Evolutionary conservation across 441 rosid species (phyloP).

Genomic region (Geranium incanum): DNA sequence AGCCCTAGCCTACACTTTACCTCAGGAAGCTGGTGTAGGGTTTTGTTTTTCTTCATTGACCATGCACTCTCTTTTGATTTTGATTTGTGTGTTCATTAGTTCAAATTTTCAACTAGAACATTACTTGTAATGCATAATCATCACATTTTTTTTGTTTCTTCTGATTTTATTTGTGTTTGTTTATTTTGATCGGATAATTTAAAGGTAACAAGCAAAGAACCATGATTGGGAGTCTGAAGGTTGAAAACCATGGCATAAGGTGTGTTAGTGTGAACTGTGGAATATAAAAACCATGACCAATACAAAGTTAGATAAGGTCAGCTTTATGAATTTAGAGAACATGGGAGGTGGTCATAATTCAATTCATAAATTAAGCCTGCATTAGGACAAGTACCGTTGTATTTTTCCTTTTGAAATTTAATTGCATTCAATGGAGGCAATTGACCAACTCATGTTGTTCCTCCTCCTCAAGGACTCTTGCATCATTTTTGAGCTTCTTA

Average conservation of each 20-base stretch:
- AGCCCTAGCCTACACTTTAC: not conserved
- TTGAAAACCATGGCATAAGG: not conserved
- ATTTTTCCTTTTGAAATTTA: not conserved
- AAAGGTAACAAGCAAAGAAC: not conserved
- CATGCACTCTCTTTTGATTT: not conserved
- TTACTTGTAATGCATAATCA: not conserved
- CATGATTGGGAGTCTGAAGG: not conserved
- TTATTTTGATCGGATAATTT: not conserved
- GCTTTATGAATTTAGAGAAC: not conserved
- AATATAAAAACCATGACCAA: not conserved
- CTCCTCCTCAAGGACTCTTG: not conserved
- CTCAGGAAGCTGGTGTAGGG: not conserved
- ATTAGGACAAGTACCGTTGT: not conserved
- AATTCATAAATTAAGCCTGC: not conserved
- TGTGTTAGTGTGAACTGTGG: not conserved
- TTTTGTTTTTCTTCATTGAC: not conserved
- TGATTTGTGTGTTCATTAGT: not conserved
- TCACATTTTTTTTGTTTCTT: not conserved
- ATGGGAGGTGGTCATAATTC: slow-evolving; percentile 2
- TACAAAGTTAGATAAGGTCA: not conserved
- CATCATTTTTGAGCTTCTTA: not conserved
- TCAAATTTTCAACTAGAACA: not conserved
- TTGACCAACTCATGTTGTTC: not conserved
- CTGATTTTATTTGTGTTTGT: not conserved
- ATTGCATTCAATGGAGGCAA: slow-evolving; percentile 9